Evolutionary conservation across 495 filamentous ascomycete species (phyloP).

Genomic region (Polyplosphaeria fusca): DNA sequence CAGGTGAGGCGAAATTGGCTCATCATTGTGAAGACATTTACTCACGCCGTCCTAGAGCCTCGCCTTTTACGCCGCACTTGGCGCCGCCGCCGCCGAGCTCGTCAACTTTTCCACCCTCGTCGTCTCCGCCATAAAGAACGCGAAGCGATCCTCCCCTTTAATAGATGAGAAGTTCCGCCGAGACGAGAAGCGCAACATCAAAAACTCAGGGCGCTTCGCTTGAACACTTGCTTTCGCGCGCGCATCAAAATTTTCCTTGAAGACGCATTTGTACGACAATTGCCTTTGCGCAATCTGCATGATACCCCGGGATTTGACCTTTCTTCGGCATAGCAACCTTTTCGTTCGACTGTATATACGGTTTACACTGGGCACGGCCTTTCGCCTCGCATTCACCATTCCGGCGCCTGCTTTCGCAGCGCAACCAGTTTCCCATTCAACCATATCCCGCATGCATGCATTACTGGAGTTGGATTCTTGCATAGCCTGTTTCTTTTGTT

Average conservation of each 20-base stretch:
- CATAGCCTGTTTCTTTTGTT: not conserved
- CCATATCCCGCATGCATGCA: constrained; percentile 17
- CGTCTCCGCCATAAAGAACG: constrained; percentile 13
- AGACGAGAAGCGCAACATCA: not conserved
- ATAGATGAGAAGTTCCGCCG: not conserved
- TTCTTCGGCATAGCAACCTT: constrained; percentile 3
- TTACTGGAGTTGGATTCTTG: constrained; percentile 16
- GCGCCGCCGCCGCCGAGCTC: constrained; percentile 21
- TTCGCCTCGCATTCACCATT: no score
- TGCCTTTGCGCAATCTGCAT: not conserved
- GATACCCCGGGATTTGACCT: constrained; percentile 1
- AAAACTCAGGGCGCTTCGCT: no score
- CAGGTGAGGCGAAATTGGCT: constrained; percentile 10
- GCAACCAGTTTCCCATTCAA: no score
- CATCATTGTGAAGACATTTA: not conserved
- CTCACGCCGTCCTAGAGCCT: constrained; percentile 20
- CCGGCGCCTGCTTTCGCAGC: no score
- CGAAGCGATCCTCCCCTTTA: not conserved
- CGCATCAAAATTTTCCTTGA: no score
- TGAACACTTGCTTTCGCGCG: no score
- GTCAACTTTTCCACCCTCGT: constrained; percentile 19
- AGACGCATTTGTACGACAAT: no score
- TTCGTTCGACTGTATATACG: constrained; percentile 1
- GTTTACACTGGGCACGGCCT: no score
- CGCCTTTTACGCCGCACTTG: constrained; percentile 25